Evolutionary conservation across 805 yeast species (phyloP), one percentile per base, ranked within the genome.

Genomic region (Saccharomycopsis malanga): DNA sequence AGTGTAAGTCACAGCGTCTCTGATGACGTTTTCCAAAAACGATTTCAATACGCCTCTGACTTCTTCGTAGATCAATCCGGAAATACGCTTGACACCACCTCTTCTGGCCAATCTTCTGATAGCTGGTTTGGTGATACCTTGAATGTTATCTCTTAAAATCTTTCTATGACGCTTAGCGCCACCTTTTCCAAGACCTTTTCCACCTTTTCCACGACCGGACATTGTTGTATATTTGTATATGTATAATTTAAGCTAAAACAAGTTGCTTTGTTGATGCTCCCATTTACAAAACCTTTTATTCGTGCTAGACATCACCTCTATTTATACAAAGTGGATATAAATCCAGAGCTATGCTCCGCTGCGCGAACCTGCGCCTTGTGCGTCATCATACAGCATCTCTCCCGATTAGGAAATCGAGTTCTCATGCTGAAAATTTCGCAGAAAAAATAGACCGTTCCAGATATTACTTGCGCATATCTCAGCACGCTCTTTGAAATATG

Each of bases 141-240:
- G 97, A 61, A 93, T 91, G 91, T 91, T 93, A 73, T 93, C 98
- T 81, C 98, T 89, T 59, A 89, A 79, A 74, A 91, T 87, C 87
- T 89, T 89, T 83, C 98, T 87, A 88, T 91, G 98, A 76, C 98
- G 88, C 83, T 91, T 91, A 65, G 98, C 98, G 78, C 98, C 98
- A 76, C 97, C 98, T 78, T 93, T 93, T 68, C 98, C 98, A 65
- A 93, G 81, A 76, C 98, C 98, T 86, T 93, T 93, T 69, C 98
- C 98, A 69, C 98, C 98, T 87, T 93, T 91, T 68, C 98, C 98
- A 81, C 97, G 89, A 72, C 98, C 96, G 70, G 96, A 87, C 96
- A 88, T 88, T 67, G 59, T 60, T 57, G 49, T 58, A 39, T 34
- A 34, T 34, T 46, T 42, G n/a, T n/a, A n/a, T n/a, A n/a, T n/a